Evolutionary conservation across 108 stramenopile genomes (phyloP).

Genomic region (Parmales sp.): DNA sequence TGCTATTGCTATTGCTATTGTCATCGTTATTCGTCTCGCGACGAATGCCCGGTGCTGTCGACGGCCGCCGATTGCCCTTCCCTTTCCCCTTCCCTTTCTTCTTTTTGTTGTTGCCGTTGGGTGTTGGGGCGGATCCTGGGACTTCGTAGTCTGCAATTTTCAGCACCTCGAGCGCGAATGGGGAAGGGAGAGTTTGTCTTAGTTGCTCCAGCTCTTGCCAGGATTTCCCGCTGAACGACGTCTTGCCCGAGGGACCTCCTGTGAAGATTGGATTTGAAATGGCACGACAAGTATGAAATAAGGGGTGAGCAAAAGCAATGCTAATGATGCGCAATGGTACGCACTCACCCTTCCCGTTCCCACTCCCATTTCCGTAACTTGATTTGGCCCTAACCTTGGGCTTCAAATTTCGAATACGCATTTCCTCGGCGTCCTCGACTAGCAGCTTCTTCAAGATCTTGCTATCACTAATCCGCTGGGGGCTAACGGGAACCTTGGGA

Average conservation of each 20-base stretch:
- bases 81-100: background rate
- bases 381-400: background rate
- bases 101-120: background rate
- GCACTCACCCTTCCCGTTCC: too few species aligned
- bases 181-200: background rate
- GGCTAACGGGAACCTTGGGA: background rate
- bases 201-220: slow-evolving; percentile 9
- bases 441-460: slow-evolving; percentile 6
- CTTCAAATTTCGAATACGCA: background rate
- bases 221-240: slow-evolving; percentile 7
- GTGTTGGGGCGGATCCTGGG: background rate
- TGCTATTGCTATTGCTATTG: background rate
- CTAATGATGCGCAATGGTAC: too few species aligned
- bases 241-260: background rate
- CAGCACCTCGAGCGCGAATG: background rate
- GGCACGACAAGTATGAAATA: too few species aligned
- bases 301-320: too few species aligned
- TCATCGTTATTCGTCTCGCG: background rate
- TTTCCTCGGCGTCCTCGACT: background rate
- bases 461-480: background rate
- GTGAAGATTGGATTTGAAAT: too few species aligned
- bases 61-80: background rate
- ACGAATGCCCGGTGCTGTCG: background rate
- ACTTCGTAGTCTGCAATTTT: background rate
- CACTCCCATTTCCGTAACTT: background rate